Evolutionary conservation across 345 rosid species (phyloP), one percentile per base, ranked within the genome.

Genomic region (Syzygium aqueum): DNA sequence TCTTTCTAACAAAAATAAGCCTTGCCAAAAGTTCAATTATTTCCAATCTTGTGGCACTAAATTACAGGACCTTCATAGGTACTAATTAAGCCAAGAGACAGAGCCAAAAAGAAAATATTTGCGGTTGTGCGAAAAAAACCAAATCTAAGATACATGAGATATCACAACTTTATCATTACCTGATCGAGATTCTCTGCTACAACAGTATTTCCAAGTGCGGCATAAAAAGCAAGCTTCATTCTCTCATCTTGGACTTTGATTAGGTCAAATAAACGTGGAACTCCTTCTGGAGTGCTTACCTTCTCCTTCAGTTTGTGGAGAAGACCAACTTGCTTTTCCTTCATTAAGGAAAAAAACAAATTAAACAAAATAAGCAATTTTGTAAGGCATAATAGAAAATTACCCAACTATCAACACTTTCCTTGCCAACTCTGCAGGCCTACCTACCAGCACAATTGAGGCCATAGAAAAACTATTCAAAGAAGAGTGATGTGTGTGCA

Each of bases 111-210:
- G 7, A 23, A 37, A 67, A 67, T 67, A 10, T 21, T 43, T 30
- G 23, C 78, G 9, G 43, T 30, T 65, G 78, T 16, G 43, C 78
- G 30, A 65, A 65, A 65, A 5, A 65, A 30, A 15, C 43, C 43
- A 65, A 19, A 65, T 65, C 43, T 65, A 30, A 30, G 40, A 67
- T 30, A 33, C 78, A 16, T 30, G 78, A 73, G 8, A 59, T 57
- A 27, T 33, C 53, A 10, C 51, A 59, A 53, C 84, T 46, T 83
- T 33, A 30, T 67, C 80, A 56, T 51, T 88, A 96, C 99, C 98
- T 97, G 99, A 90, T 97, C 99, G 87, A 97, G 96, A 92, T 95
- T 96, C 86, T 94, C 95, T 12, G 94, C 96, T 87, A 97, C 98
- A 85, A 95, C 89, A 88, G 99, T 96, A 91, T 96, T 95, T 84